A percentile compares a stretch with the other conserved stretches of the same genome.
These are phyloP conservation scores for Sambucus nigra DNA, from an alignment of 129 eudicot species.

Conservation along the genomic window DNA sequence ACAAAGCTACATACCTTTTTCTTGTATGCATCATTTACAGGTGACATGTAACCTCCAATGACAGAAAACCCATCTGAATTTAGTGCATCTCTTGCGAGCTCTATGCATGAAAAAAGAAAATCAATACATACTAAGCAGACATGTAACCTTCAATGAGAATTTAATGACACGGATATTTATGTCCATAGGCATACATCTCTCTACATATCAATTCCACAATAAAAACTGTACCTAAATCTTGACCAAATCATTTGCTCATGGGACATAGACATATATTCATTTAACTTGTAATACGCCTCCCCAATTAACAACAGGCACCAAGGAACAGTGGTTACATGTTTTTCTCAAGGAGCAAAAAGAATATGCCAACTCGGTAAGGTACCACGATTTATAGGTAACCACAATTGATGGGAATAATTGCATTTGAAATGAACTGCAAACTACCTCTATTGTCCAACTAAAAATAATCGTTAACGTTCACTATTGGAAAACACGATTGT, in stretches of 20 bases:
- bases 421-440: neutral
- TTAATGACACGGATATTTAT: neutral
- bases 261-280: neutral
- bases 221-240: neutral
- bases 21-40: constrained; percentile 84
- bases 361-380: neutral
- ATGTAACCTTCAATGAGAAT: neutral
- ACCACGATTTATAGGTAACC: neutral
- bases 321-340: neutral
- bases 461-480: neutral
- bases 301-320: neutral
- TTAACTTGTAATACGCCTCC: neutral
- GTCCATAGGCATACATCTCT: neutral
- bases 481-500: neutral
- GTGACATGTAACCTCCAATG: constrained; percentile 95
- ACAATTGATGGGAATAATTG: neutral
- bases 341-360: neutral
- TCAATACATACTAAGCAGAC: neutral
- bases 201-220: neutral
- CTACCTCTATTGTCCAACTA: neutral
- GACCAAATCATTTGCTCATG: neutral
- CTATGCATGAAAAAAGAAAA: constrained; percentile 28
- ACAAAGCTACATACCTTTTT: constrained; percentile 45
- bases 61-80: constrained; percentile 62
- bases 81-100: constrained; percentile 85